Percentiles rank a stretch among this genome's conserved stretches.
Evolutionary conservation across 2,329 filamentous ascomycete species (phyloP).

Genomic region (Elsinoe ampelina): DNA sequence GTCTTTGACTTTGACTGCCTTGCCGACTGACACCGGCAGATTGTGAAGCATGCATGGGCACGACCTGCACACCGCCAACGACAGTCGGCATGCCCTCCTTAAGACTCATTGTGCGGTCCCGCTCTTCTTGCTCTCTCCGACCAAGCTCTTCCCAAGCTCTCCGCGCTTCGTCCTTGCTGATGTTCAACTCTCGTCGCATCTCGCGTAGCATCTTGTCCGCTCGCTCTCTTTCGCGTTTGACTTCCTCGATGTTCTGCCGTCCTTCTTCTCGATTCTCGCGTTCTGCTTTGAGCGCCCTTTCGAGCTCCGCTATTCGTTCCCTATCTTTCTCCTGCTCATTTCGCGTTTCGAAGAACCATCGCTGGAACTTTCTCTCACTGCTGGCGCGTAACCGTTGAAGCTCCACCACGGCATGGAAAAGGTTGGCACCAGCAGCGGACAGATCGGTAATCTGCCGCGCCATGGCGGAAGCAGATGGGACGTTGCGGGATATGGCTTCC

Average conservation of each 20-base stretch:
- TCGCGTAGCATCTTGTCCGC: constrained; percentile 73
- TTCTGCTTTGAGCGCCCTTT: constrained; percentile 65
- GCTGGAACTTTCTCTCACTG: constrained; percentile 93
- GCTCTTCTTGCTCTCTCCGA: constrained; percentile 82
- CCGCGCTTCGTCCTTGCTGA: constrained; percentile 91
- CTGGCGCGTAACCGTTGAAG: constrained; percentile 86
- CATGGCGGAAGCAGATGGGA: constrained; percentile 73
- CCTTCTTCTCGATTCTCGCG: constrained; percentile 59
- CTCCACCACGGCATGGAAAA: constrained; percentile 96
- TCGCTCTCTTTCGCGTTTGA: constrained; percentile 58
- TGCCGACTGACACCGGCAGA: constrained; percentile 44
- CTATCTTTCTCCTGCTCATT: constrained; percentile 76
- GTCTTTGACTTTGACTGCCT: constrained; percentile 36
- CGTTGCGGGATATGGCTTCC: constrained; percentile 68
- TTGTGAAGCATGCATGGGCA: constrained; percentile 70
- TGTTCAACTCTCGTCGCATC: constrained; percentile 85
- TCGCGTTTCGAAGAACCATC: constrained; percentile 96
- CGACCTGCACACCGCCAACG: constrained; percentile 87
- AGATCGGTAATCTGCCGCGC: constrained; percentile 91
- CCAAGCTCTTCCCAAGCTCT: constrained; percentile 96
- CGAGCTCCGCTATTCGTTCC: constrained; percentile 73
- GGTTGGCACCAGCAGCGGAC: constrained; percentile 91
- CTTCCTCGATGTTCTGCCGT: constrained; percentile 54
- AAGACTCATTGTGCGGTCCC: constrained; percentile 75
- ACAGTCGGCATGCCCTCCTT: constrained; percentile 80